Evolutionary conservation across 306 rosid genomes (phyloP).

Genomic region (Echinosophora koreensis): DNA sequence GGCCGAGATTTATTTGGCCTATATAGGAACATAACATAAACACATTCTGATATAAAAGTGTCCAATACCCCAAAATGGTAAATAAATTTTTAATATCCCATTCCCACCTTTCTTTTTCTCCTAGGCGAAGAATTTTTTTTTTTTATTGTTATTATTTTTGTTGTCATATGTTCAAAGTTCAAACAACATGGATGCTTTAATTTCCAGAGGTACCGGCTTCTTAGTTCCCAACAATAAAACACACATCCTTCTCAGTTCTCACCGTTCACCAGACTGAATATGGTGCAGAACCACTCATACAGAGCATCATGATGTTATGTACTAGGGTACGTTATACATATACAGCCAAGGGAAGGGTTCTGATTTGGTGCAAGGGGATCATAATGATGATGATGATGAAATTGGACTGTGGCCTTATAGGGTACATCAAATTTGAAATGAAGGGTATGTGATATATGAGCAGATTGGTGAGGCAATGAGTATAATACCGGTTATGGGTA

Average conservation of each 20-base stretch:
- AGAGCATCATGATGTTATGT: slow-evolving; percentile 1
- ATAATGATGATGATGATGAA: slow-evolving; percentile 25
- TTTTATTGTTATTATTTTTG: no score
- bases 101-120: neutral
- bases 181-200: neutral
- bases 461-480: slow-evolving; percentile 35
- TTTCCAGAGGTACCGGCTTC: neutral
- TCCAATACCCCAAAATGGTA: neutral
- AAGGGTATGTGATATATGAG: slow-evolving; percentile 20
- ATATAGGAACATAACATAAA: no score
- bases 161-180: neutral
- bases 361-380: neutral
- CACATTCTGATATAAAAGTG: neutral
- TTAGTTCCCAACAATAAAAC: neutral
- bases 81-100: neutral
- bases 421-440: neutral
- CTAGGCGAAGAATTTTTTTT: neutral
- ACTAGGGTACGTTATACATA: neutral
- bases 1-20: no score
- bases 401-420: neutral
- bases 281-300: slow-evolving; percentile 9
- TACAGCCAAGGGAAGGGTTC: neutral
- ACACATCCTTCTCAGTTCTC: slow-evolving; percentile 6
- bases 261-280: slow-evolving; percentile 9
- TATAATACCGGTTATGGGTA: neutral